Base-by-base conservation (phyloP, 768 basidiomycete genomes). In the Leucocoprinus birnbaumii region DNA sequence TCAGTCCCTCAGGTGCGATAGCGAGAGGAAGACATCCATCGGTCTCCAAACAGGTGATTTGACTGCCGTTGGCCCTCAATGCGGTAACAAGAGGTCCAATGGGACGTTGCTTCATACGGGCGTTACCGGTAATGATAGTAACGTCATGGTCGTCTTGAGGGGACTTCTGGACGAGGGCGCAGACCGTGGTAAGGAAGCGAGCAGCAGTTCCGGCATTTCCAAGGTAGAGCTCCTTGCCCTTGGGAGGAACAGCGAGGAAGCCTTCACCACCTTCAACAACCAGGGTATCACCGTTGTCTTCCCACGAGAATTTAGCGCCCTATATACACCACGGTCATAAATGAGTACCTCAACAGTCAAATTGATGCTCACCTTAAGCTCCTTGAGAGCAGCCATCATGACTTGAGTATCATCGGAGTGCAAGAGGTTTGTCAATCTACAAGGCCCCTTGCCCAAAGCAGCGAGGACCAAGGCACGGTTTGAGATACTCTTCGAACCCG, bases 321-420 rank as follows among this genome's bases (percentile, higher is more conserved):
- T 94, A 59, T 56, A 16, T n/a, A n/a, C 48, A 13, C 52, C 47
- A 43, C 4, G 11, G 51, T 44, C 13, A 45, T n/a, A 51, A 31
- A 41, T 13, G 13, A 14, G 50, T 42, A 54, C 38, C 13, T 54
- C 34, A 35, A n/a, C 26, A 48, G 43, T 56, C 45, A 43, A 26
- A 54, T 31, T 11, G 16, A 51, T 35, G 62, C 74, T 34, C 53
- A 90, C 93, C 77, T 94, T 87, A 59, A 99, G 82, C 51, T 94
- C 91, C 41, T 83, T 74, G 26, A 98, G 78, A 31, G 95, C 96
- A 2, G 86, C 78, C 94, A 98, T 98, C 97, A 99, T 99, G 51
- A 99, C 96, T 62, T 95, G 94, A 0, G 97, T 99, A 66, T 99
- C 96, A 63, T 98, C 96, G 3, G 94, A 97, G 66, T 98, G 96